These are phyloP conservation scores for Suillus subluteus DNA, from an alignment of 768 basidiomycete genomes.

Conservation along the genomic window DNA sequence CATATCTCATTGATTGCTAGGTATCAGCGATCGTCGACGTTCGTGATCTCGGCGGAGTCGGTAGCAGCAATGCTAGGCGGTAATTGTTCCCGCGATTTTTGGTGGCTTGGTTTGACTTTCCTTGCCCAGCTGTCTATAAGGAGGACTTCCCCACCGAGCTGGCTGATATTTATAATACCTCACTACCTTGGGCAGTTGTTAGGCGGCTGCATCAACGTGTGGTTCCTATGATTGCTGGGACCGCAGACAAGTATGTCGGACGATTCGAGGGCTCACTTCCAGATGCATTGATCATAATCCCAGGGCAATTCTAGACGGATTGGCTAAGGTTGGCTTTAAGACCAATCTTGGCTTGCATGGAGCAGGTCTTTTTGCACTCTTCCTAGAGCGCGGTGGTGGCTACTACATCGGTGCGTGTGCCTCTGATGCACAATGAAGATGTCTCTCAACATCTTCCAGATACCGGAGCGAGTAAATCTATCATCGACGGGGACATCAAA, in stretches of 20 bases:
- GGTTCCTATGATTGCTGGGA: slow-evolving; percentile 22
- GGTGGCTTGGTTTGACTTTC: not conserved
- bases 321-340: slow-evolving; percentile 42
- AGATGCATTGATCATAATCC: not conserved
- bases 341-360: slow-evolving; percentile 38
- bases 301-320: slow-evolving; percentile 41
- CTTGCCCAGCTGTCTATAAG: slow-evolving; percentile 21
- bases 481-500: slow-evolving; percentile 53
- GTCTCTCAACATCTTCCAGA: slow-evolving; percentile 22
- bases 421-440: not conserved
- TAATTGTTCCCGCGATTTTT: not conserved
- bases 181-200: slow-evolving; percentile 21
- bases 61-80: slow-evolving; percentile 17
- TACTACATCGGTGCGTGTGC: slow-evolving; percentile 41
- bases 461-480: slow-evolving; percentile 45
- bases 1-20: slow-evolving; percentile 16
- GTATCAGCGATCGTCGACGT: slow-evolving; percentile 31
- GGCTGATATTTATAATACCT: slow-evolving; percentile 21
- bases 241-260: slow-evolving; percentile 29
- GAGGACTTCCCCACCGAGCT: slow-evolving; percentile 26
- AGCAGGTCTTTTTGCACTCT: slow-evolving; percentile 36
- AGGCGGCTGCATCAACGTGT: slow-evolving; percentile 27
- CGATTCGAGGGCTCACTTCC: not conserved
- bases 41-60: slow-evolving; percentile 20
- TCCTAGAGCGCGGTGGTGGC: slow-evolving; percentile 37